Base-by-base conservation (phyloP, 2,329 filamentous ascomycete species). In the Leptographium galeiforme region DNA sequence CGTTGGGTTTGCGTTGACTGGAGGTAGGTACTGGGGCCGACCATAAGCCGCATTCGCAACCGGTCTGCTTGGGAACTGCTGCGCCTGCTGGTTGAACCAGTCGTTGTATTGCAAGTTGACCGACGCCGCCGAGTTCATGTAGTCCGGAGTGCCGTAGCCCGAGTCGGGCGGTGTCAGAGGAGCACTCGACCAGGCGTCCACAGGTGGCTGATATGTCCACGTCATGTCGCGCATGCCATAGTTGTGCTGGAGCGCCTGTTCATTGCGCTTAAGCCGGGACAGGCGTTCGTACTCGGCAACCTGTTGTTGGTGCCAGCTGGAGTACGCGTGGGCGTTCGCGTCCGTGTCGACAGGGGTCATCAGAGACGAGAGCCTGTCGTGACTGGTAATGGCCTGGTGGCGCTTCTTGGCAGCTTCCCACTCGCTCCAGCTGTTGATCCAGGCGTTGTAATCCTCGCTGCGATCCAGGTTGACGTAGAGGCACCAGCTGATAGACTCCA, bases 381-480 rank as follows among this genome's bases (percentile, higher is more conserved):
- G 73, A 58, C 63, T 69, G 48, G 68, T 71, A 57, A 75, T 69
- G 2, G 68, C 70, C 56, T 70, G 71, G 60, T 73, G 68, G 60
- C 74, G 68, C 68, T 79, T 78, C 70, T 78, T 80, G 63, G 68
- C 70, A 45, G 72, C 68, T 58, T 74, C 70, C 74, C 77, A 81
- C 14, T 78, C 73, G 46, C 74, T 69, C 78, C 78, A 82, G 66
- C 76, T 81, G 56, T 73, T 73, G 55, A 82, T 66, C 78, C 78
- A 82, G 32, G 78, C 78, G 52, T 77, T 76, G 66, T 80, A 82
- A 58, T 82, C 89, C 63, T 89, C 82, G 64, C 84, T 82, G 61
- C 83, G 79, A 59, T 87, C 79, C 33, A 90, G 82, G 63, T 94
- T 89, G 64, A 93, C 85, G 64, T 95, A 93, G 52, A 96, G 81